Conservation (phyloP, 1,284 basidiomycete genomes). For the Phaffia rhodozyma region DNA sequence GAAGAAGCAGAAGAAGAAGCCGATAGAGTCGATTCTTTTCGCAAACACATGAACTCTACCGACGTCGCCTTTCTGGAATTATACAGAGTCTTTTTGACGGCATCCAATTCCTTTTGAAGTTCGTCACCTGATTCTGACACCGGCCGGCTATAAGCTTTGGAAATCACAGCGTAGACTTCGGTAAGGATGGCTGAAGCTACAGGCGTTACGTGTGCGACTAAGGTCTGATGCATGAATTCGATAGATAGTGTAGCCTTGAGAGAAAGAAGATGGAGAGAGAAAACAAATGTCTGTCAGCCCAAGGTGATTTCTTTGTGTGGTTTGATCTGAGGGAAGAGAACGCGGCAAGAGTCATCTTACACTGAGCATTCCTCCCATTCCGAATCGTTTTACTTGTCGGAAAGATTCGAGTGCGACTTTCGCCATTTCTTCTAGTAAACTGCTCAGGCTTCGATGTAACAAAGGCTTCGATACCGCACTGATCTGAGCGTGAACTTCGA, state of each 20-base stretch:
- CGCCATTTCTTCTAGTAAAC: constrained; percentile 71
- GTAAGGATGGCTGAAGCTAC: constrained; percentile 69
- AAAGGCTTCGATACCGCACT: constrained; percentile 63
- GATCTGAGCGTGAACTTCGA: constrained; percentile 85
- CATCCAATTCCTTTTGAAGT: constrained; percentile 74
- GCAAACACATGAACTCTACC: constrained; percentile 78
- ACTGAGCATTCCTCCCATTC: constrained; percentile 96
- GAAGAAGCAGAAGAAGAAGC: constrained; percentile 5
- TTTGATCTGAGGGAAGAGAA: constrained; percentile 7
- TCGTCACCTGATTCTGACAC: constrained; percentile 34
- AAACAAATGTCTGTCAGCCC: background rate
- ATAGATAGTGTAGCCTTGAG: constrained; percentile 89
- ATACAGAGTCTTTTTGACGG: constrained; percentile 76
- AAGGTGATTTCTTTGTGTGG: background rate
- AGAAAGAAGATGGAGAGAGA: constrained; percentile 1
- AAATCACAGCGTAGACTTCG: constrained; percentile 87
- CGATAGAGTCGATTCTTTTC: background rate
- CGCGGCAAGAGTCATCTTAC: constrained; percentile 41
- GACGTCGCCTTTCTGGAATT: constrained; percentile 81
- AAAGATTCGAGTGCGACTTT: constrained; percentile 72
- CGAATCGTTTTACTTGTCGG: constrained; percentile 72
- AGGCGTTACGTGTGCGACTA: constrained; percentile 73
- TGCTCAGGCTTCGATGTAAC: constrained; percentile 66
- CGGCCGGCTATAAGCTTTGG: constrained; percentile 70
- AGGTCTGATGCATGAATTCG: constrained; percentile 94